A percentile compares a stretch with the other conserved stretches of the same genome.
Conservation (phyloP, 768 basidiomycete species). For the Tulasnella calospora region DNA sequence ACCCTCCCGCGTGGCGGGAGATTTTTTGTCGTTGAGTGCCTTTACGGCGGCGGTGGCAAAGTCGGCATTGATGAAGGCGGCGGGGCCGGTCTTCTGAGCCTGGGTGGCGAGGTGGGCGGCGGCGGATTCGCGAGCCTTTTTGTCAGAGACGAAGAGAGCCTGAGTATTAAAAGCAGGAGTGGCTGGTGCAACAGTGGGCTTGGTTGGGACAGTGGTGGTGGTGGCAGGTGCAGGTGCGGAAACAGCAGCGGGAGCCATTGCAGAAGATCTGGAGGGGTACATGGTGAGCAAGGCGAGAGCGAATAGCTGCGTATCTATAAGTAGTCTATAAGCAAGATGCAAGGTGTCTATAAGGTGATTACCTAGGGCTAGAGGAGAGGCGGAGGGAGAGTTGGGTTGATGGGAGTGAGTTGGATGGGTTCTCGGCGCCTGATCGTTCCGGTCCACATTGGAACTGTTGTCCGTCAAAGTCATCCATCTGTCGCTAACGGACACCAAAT, state of each 20-base stretch:
- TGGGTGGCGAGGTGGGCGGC: constrained; percentile 63
- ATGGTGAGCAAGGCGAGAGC: constrained; percentile 36
- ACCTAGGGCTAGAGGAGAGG: too few relatives aligned
- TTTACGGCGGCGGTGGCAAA: constrained; percentile 71
- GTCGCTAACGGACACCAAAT: too few relatives aligned
- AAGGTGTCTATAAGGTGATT: too few relatives aligned
- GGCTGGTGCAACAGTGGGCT: constrained; percentile 53
- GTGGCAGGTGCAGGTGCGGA: constrained; percentile 59
- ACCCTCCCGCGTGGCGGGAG: constrained; percentile 82
- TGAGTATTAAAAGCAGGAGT: constrained; percentile 65
- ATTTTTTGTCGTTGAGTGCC: constrained; percentile 94
- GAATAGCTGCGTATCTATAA: constrained; percentile 23
- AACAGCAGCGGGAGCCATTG: constrained; percentile 37
- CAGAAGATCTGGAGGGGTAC: constrained; percentile 19
- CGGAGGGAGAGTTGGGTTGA: too few relatives aligned
- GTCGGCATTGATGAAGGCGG: constrained; percentile 62
- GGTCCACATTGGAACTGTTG: too few relatives aligned
- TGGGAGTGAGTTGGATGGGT: too few relatives aligned
- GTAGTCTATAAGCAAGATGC: constrained; percentile 32
- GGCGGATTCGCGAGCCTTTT: constrained; percentile 69
- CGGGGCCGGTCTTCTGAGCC: constrained; percentile 79
- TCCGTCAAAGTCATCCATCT: too few relatives aligned
- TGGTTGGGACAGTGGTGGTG: constrained; percentile 64
- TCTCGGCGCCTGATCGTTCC: too few relatives aligned
- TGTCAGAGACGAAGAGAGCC: constrained; percentile 79